Base-by-base conservation (phyloP, 148 eudicot genomes). In the Oxyria digyna region DNA sequence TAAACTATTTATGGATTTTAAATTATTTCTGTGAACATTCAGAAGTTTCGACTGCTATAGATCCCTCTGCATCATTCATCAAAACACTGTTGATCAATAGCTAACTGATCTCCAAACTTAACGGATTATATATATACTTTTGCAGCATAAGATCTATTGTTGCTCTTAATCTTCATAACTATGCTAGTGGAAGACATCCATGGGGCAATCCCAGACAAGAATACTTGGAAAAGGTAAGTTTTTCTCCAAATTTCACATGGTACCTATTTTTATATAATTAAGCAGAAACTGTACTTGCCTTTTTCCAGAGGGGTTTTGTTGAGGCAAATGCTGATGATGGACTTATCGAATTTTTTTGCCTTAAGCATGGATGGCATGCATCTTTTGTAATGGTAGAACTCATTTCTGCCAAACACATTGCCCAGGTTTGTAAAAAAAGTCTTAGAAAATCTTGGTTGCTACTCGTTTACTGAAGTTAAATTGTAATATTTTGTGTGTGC, bases 291-390 rank as follows among this genome's bases (percentile, higher is more conserved):
- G 17, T 27, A 27, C 15, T 35, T 31, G 27, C 40, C 4, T 20
- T 21, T 67, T 62, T 55, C 48, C 82, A 89, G 96, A 89, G 77
- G 79, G 98, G 96, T 45, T 92, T 89, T 79, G 94, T 92, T 27
- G 86, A 83, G 76, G 96, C 98, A 31, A 85, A 89, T 29, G 85
- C 83, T 9, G 96, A 92, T 81, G 98, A 92, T 68, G 98, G 96
- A 37, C 76, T 81, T 71, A 43, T 92, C 32, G 96, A 89, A 83
- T 73, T 92, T 54, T 92, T 92, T 29, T 94, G 98, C 75, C 76
- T 92, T 0, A 89, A 89, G 79, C 96, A 89, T 43, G 98, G 98
- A 75, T 92, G 98, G 98, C 98, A 92, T 76, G 98, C 98, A 38
- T 92, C 98, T 43, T 85, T 92, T 69, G 96, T 92, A 64, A 81